Evolutionary conservation across 345 rosid genomes (phyloP), one percentile per base, ranked within the genome.

Genomic region (Noccaea caerulescens): DNA sequence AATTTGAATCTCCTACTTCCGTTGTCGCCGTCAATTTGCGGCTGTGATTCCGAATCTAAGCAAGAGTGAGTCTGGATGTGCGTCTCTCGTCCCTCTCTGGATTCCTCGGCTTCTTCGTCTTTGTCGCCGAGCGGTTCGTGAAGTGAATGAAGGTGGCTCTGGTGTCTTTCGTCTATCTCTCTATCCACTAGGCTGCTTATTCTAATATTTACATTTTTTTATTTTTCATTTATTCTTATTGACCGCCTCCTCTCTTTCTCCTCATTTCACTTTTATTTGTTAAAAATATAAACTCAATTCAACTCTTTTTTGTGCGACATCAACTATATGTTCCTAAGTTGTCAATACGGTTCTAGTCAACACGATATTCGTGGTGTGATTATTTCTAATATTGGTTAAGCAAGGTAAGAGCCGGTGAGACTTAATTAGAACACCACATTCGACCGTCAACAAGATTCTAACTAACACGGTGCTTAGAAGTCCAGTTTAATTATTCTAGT

Each of bases 121-220:
- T 65, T 77, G 80, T 71, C 73, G 80, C 69, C 73, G 73, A 77
- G 80, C 73, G 72, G 72, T 66, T 66, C 66, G 80, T 58, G 69
- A 76, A 71, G 76, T 71, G 72, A 65, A 71, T 34, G 72, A 55
- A 62, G 77, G 73, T 77, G 77, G 73, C 80, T 71, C 59, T 72
- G 72, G 54, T 60, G 56, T 65, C 57, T 56, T 66, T 53, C 47
- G 41, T 52, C 69, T 60, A 59, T 71, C 30, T 71, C 30, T 27
- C 80, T 77, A 77, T 65, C 76, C 80, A 77, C 76, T 77, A 58
- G 69, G 33, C 77, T 42, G 38, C 63, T 66, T 66, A 50, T 71
- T 71, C 53, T 71, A 76, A 5, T 76, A 33, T 56, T 30, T 38
- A 59, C 7, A 1, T 12, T 10, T 25, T n/a, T 32, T n/a, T 32